phyloP scores from a whole-genome alignment of 768 basidiomycete species.

The Amanita pseudoporphyria region DNA sequence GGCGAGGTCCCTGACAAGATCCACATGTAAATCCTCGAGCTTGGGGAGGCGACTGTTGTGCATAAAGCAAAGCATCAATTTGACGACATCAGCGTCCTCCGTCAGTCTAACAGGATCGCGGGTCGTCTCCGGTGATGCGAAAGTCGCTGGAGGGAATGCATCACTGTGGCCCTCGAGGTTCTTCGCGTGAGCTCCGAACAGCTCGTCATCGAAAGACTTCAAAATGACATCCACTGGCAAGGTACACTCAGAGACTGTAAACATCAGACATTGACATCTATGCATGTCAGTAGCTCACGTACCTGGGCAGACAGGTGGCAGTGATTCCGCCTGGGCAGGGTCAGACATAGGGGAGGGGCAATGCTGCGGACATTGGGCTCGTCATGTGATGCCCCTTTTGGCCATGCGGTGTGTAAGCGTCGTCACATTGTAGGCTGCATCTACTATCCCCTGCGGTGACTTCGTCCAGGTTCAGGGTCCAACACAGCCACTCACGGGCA shows the following conservation, averaged over 20 bases:
- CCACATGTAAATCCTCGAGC: background rate
- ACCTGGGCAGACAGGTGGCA: background rate
- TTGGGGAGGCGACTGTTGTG: background rate
- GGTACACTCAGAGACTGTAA: background rate
- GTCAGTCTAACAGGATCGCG: background rate
- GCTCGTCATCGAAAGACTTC: conserved; percentile 2
- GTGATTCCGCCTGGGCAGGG: background rate
- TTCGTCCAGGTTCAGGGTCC: too few species aligned
- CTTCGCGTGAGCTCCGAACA: conserved; percentile 7
- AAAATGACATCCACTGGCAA: background rate
- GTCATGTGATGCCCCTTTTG: too few species aligned
- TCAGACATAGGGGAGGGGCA: background rate
- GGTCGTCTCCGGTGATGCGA: background rate
- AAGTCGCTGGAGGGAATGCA: conserved; percentile 4
- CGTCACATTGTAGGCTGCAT: too few species aligned
- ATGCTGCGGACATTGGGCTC: too few species aligned
- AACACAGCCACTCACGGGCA: too few species aligned
- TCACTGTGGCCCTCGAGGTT: background rate
- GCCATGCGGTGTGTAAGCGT: too few species aligned
- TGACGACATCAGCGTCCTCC: background rate
- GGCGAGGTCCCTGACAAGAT: background rate
- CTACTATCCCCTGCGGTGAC: too few species aligned
- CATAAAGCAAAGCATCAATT: conserved; percentile 1
- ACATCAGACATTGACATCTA: too few species aligned
- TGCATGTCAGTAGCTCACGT: background rate